A percentile compares a stretch with the other conserved stretches of the same genome.
phyloP scores from a whole-genome alignment of 768 basidiomycete genomes.

The Pisolithus microcarpus region DNA sequence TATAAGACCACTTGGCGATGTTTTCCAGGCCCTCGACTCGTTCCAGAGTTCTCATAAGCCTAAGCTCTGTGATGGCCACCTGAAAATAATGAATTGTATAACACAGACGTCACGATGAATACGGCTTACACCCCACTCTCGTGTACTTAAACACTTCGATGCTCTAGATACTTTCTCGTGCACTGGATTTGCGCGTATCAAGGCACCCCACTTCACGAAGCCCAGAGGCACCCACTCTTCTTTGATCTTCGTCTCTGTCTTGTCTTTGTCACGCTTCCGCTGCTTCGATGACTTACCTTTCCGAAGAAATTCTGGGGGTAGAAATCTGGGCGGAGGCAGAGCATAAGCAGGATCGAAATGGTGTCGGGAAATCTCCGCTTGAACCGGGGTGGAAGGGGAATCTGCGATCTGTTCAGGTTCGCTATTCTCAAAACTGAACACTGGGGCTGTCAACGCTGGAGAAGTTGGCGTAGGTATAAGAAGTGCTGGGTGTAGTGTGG shows the following conservation, averaged over 20 bases:
- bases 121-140: constrained; percentile 70
- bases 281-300: constrained; percentile 42
- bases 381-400: constrained; percentile 7
- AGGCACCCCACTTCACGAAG: constrained; percentile 64
- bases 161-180: constrained; percentile 63
- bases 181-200: constrained; percentile 70
- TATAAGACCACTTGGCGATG: constrained; percentile 78
- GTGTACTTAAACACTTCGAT: constrained; percentile 69
- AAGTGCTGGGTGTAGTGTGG: constrained; percentile 20
- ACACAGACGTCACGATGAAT: not conserved
- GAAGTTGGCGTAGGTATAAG: constrained; percentile 33
- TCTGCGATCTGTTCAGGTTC: constrained; percentile 20
- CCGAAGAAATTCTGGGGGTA: constrained; percentile 50
- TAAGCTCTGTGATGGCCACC: constrained; percentile 75
- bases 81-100: constrained; percentile 23
- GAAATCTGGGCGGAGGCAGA: constrained; percentile 46
- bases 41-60: constrained; percentile 73
- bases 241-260: constrained; percentile 38
- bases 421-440: constrained; percentile 28
- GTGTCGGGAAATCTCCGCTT: constrained; percentile 20
- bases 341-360: constrained; percentile 43
- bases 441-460: constrained; percentile 23
- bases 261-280: constrained; percentile 46
- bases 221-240: constrained; percentile 65
- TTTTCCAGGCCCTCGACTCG: constrained; percentile 79